Conservation (phyloP, 352 stramenopile genomes). For the Globisporangium parvum region DNA sequence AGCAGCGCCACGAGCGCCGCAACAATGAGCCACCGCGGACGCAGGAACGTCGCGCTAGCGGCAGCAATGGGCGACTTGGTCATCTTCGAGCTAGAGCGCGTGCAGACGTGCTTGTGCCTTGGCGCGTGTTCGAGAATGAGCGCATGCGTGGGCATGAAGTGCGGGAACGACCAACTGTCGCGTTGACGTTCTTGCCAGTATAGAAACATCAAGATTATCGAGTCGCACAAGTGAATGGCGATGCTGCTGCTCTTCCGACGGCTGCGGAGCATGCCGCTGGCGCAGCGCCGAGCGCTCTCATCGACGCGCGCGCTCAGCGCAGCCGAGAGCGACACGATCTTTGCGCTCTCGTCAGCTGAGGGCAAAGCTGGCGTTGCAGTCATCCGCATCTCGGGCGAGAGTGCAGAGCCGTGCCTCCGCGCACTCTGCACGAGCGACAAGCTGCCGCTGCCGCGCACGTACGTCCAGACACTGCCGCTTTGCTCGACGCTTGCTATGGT, state of each 20-base stretch:
- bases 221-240: neutral
- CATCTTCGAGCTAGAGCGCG: neutral
- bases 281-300: neutral
- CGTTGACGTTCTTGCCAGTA: too few species aligned
- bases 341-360: slow-evolving; percentile 84
- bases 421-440: slow-evolving; percentile 35
- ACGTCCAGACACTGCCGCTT: slow-evolving; percentile 4
- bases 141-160: too few species aligned
- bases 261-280: neutral
- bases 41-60: slow-evolving; percentile 15
- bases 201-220: too few species aligned
- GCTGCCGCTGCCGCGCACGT: slow-evolving; percentile 49
- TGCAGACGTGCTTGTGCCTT: neutral
- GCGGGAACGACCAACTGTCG: too few species aligned
- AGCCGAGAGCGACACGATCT: slow-evolving; percentile 84
- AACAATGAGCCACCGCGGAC: slow-evolving; percentile 27
- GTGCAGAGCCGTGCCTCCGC: slow-evolving; percentile 57
- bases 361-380: slow-evolving; percentile 85
- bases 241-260: neutral
- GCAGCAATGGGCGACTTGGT: neutral
- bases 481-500: neutral
- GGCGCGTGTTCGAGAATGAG: too few species aligned
- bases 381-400: slow-evolving; percentile 81
- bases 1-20: slow-evolving; percentile 22
- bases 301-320: slow-evolving; percentile 4